Evolutionary conservation across 352 stramenopile species (phyloP).

Genomic region (Lagenidium sp.): DNA sequence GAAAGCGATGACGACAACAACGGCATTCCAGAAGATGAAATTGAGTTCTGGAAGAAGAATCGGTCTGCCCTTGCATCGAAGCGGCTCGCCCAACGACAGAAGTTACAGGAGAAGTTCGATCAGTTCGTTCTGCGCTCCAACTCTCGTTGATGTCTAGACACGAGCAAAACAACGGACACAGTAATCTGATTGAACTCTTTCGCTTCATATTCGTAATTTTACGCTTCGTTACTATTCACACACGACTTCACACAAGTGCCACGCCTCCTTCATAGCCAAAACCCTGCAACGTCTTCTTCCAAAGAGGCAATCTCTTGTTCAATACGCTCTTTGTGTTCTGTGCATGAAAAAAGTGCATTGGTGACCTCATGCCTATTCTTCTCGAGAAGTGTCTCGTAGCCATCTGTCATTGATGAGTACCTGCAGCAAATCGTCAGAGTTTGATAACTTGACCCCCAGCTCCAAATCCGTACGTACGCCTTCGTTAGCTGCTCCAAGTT

Average conservation of each 20-base stretch:
- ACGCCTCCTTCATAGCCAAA: conserved; percentile 23
- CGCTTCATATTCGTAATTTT: conserved; percentile 11
- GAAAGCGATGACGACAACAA: conserved; percentile 74
- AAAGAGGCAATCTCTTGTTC: conserved; percentile 51
- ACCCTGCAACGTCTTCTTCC: conserved; percentile 37
- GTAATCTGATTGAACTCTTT: conserved; percentile 16
- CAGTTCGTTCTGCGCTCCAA: conserved; percentile 71
- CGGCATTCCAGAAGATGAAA: conserved; percentile 78
- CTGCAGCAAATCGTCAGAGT: conserved; percentile 14
- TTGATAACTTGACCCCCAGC: not conserved
- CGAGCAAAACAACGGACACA: too few species aligned
- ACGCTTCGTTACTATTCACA: conserved; percentile 2
- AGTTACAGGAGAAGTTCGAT: conserved; percentile 81
- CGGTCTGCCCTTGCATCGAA: conserved; percentile 60
- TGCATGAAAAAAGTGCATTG: conserved; percentile 53
- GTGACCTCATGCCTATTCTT: conserved; percentile 55
- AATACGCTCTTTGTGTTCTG: conserved; percentile 54
- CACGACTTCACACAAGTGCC: not conserved
- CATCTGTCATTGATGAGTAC: conserved; percentile 32
- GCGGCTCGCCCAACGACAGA: conserved; percentile 70
- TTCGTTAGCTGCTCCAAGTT: conserved; percentile 40
- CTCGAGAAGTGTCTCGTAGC: conserved; percentile 37
- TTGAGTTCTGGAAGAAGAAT: conserved; percentile 84
- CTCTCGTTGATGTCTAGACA: conserved; percentile 27
- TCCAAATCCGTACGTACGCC: conserved; percentile 21